A percentile compares a stretch with the other conserved stretches of the same genome.
phyloP scores from a whole-genome alignment of 139 green algal genomes.

The Auxenochlorella protothecoides region DNA sequence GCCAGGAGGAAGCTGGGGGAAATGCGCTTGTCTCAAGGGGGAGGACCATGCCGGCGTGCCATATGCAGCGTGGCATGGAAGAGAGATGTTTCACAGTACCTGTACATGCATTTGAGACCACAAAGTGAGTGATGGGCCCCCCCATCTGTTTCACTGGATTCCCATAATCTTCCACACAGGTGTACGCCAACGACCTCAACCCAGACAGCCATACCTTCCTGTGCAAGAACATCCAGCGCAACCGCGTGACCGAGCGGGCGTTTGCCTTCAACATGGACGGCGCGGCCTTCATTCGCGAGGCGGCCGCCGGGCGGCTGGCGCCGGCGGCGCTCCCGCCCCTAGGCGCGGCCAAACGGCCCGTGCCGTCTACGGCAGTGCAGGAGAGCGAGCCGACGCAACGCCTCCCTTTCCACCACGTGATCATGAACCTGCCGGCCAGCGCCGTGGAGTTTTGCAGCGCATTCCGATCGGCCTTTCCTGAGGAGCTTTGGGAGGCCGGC shows the following conservation, averaged over 20 bases:
- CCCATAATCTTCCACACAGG: conserved; percentile 20
- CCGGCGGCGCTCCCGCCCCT: background rate
- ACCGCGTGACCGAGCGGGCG: conserved; percentile 36
- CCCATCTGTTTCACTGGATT: no score
- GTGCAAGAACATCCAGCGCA: conserved; percentile 62
- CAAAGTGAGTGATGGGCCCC: no score
- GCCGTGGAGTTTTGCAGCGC: conserved; percentile 85
- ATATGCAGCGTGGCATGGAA: no score
- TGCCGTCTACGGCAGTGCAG: no score
- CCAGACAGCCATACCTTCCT: conserved; percentile 68
- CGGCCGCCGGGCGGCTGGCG: conserved; percentile 3
- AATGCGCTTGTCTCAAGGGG: no score
- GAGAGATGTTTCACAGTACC: no score
- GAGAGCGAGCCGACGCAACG: background rate
- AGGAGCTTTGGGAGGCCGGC: conserved; percentile 38
- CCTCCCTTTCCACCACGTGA: conserved; percentile 46
- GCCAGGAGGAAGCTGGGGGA: no score
- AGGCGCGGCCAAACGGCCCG: background rate
- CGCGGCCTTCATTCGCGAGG: conserved; percentile 36
- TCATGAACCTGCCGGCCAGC: conserved; percentile 92
- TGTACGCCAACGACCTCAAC: conserved; percentile 97
- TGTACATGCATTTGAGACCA: no score
- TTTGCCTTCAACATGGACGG: conserved; percentile 45
- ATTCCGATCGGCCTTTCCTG: conserved; percentile 59
- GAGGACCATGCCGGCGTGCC: no score